Evolutionary conservation across 1,139 yeast genomes (phyloP).

Genomic region (Meyerozyma athensensis): DNA sequence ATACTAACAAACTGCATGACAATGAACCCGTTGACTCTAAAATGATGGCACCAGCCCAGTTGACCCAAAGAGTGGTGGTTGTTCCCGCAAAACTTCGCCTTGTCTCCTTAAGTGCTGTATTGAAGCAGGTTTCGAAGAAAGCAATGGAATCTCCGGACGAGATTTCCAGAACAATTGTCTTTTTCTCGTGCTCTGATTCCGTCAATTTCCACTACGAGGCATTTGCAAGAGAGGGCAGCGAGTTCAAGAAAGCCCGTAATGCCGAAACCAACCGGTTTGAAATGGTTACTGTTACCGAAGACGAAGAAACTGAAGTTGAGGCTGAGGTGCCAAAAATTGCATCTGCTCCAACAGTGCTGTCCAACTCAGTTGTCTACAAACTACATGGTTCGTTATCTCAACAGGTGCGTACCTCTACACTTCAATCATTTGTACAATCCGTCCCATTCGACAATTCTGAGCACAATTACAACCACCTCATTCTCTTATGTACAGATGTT

Average conservation of each 20-base stretch:
- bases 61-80: slow-evolving; percentile 68
- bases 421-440: slow-evolving; percentile 55
- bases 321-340: slow-evolving; percentile 25
- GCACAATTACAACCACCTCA: slow-evolving; percentile 44
- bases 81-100: slow-evolving; percentile 90
- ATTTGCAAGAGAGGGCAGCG: slow-evolving; percentile 54
- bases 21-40: slow-evolving; percentile 1
- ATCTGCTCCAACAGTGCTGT: slow-evolving; percentile 48
- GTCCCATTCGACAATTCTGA: slow-evolving; percentile 16
- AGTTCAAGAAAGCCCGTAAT: slow-evolving; percentile 27
- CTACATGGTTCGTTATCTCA: slow-evolving; percentile 90
- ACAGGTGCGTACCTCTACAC: slow-evolving; percentile 71
- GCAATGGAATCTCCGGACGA: slow-evolving; percentile 19
- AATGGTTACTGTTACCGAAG: slow-evolving; percentile 12
- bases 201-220: slow-evolving; percentile 86
- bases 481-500: slow-evolving; percentile 79
- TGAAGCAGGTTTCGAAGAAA: slow-evolving; percentile 44
- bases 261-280: slow-evolving; percentile 22
- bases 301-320: slow-evolving; percentile 14
- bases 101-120: slow-evolving; percentile 68
- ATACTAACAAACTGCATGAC: slow-evolving; percentile 14
- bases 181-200: slow-evolving; percentile 90
- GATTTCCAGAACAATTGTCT: slow-evolving; percentile 63
- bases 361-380: slow-evolving; percentile 54
- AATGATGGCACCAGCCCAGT: slow-evolving; percentile 80